These are phyloP conservation scores for Alternaria arborescens DNA, from an alignment of 2,329 filamentous ascomycete genomes.

Conservation along the genomic window DNA sequence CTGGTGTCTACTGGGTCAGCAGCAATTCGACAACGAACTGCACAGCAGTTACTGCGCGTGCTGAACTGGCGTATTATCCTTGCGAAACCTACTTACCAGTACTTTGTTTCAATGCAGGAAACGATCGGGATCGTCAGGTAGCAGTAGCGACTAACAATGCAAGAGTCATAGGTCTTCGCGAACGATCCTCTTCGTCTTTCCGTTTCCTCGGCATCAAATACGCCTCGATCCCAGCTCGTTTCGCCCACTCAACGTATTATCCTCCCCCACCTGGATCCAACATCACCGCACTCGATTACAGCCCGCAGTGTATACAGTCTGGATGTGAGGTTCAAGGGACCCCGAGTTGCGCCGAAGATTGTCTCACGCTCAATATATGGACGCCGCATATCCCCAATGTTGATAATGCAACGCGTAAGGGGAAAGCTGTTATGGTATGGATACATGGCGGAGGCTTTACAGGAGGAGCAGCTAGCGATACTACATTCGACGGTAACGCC, in stretches of 20 bases:
- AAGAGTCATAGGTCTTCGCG: conserved; percentile 52
- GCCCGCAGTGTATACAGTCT: conserved; percentile 54
- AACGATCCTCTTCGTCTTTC: conserved; percentile 55
- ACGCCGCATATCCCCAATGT: conserved; percentile 51
- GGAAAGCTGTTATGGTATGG: conserved; percentile 59
- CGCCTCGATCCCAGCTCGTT: conserved; percentile 56
- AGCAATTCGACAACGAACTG: conserved; percentile 20
- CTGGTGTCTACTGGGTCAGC: not conserved
- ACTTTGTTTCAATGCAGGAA: conserved; percentile 32
- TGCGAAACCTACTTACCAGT: conserved; percentile 33
- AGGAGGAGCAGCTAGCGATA: conserved; percentile 54
- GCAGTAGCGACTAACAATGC: conserved; percentile 30
- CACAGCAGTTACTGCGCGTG: conserved; percentile 31
- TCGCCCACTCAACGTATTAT: conserved; percentile 56
- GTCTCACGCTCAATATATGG: conserved; percentile 54
- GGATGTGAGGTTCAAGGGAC: conserved; percentile 32
- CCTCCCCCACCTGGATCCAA: conserved; percentile 38
- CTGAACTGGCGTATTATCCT: conserved; percentile 20
- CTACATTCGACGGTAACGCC: conserved; percentile 58
- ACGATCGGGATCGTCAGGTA: conserved; percentile 14
- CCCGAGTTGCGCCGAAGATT: conserved; percentile 53
- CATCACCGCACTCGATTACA: conserved; percentile 46
- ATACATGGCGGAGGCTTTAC: conserved; percentile 57
- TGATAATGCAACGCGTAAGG: conserved; percentile 20
- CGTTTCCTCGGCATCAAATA: conserved; percentile 62